A percentile compares a stretch with the other conserved stretches of the same genome.
phyloP scores from a whole-genome alignment of 345 rosid genomes.

The Salix udensis region DNA sequence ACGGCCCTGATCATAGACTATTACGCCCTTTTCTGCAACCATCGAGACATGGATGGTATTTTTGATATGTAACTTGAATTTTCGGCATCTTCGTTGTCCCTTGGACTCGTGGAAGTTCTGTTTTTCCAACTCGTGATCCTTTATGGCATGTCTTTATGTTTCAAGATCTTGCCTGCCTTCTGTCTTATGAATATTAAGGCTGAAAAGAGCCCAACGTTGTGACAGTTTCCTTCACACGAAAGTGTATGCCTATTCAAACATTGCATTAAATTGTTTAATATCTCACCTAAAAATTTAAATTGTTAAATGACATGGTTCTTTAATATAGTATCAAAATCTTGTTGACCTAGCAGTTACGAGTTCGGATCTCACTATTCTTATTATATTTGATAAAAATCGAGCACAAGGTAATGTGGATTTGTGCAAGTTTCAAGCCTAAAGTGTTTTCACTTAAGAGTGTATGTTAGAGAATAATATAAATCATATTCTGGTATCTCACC shows the following conservation, averaged over 20 bases:
- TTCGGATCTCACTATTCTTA: rapidly evolving
- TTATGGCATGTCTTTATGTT: not conserved
- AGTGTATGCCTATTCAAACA: not conserved
- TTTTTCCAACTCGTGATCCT: not conserved
- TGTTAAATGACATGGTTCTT: rapidly evolving
- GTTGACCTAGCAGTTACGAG: too few relatives aligned
- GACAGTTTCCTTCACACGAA: not conserved
- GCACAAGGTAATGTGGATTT: rapidly evolving
- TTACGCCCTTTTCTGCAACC: not conserved
- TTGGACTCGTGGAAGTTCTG: not conserved
- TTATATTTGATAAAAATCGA: too few relatives aligned
- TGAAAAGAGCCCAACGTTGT: not conserved
- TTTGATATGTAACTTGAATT: not conserved
- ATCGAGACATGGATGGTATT: not conserved
- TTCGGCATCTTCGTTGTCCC: conserved; percentile 4
- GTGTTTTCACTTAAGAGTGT: rapidly evolving
- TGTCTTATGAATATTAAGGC: not conserved
- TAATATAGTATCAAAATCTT: rapidly evolving
- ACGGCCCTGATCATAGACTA: not conserved
- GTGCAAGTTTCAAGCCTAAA: too few relatives aligned
- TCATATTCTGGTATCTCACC: rapidly evolving
- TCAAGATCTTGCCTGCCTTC: not conserved
- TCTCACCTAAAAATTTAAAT: too few relatives aligned
- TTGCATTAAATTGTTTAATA: not conserved
- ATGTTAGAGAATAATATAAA: too few relatives aligned